A percentile compares a stretch with the other conserved stretches of the same genome.
Evolutionary conservation across 2,329 filamentous ascomycete genomes (phyloP).

Genomic region (Parafenestella ontariensis): DNA sequence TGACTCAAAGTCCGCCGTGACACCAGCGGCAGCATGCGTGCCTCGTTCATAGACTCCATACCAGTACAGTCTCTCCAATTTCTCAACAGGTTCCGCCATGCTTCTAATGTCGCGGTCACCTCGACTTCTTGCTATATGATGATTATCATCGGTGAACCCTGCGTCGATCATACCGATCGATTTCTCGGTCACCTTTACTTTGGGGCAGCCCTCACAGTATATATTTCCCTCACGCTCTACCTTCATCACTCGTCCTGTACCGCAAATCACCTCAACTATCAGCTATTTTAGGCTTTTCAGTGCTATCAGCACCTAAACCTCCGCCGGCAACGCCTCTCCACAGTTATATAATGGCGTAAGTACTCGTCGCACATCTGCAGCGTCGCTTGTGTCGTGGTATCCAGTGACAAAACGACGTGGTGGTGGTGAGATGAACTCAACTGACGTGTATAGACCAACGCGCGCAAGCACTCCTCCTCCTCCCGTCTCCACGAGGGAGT

Average conservation of each 20-base stretch:
- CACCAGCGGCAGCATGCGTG: no score
- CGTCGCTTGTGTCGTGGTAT: neutral
- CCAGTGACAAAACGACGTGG: neutral
- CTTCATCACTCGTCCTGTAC: neutral
- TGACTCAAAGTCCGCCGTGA: no score
- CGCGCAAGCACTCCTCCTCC: conserved; percentile 6
- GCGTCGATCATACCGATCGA: neutral
- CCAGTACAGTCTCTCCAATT: no score
- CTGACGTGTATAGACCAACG: conserved; percentile 8
- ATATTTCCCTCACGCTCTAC: neutral
- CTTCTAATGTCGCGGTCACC: neutral
- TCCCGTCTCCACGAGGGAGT: neutral
- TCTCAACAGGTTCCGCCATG: neutral
- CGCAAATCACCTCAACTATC: neutral
- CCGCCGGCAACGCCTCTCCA: neutral
- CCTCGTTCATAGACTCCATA: neutral
- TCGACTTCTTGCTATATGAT: neutral
- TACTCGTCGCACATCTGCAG: neutral
- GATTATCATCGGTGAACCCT: neutral
- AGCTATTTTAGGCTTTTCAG: neutral
- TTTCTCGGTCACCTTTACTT: conserved; percentile 7
- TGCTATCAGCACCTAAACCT: neutral
- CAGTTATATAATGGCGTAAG: conserved; percentile 12
- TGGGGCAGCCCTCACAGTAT: neutral
- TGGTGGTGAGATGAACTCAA: neutral